Evolutionary conservation across 192 early-diverging fungal species (phyloP), one percentile per base, ranked within the genome.

Genomic region (Mortierella claussenii): DNA sequence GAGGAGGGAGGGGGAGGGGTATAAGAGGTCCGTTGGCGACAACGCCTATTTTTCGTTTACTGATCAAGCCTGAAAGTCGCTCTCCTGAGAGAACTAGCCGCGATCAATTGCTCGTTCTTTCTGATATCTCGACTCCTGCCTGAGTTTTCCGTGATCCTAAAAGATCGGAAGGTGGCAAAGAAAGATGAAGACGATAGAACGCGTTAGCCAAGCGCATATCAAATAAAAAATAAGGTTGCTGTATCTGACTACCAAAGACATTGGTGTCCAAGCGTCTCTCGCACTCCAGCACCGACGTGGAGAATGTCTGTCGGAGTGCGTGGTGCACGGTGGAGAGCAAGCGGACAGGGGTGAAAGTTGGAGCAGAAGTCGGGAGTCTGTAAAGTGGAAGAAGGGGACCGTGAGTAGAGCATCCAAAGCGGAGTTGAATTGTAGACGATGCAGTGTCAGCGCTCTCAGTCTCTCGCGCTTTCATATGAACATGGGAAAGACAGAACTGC

Each of bases 41-140:
- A 45, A 34, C 26, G 53, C 44, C n/a, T 46, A 54, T n/a, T n/a
- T n/a, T n/a, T n/a, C n/a, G 45, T 57, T 55, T 40, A 40, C 20
- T 55, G 68, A 68, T 68, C 50, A 34, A 60, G 66, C 66, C 57
- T 45, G 55, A 37, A 52, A 55, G 45, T 65, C 45, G 52, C 48
- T 53, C 24, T 54, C 50, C 40, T 54, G 27, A 44, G 53, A 56
- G 32, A 49, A 59, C 56, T 51, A 44, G 34, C 48, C 42, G 56
- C 66, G 66, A 68, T 68, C 66, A 51, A 40, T 46, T 21, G 46
- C 21, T 58, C 13, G 3, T 50, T 10, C 58, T 56, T 54, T 68
- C 55, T 15, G 32, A 33, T 58, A 36, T 42, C 36, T 55, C n/a
- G 15, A 9, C 49, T 51, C 37, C 37, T 40, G 13, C 8, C 37